Conservation (phyloP, 768 basidiomycete genomes). For the Rhodotorula babjevae region DNA sequence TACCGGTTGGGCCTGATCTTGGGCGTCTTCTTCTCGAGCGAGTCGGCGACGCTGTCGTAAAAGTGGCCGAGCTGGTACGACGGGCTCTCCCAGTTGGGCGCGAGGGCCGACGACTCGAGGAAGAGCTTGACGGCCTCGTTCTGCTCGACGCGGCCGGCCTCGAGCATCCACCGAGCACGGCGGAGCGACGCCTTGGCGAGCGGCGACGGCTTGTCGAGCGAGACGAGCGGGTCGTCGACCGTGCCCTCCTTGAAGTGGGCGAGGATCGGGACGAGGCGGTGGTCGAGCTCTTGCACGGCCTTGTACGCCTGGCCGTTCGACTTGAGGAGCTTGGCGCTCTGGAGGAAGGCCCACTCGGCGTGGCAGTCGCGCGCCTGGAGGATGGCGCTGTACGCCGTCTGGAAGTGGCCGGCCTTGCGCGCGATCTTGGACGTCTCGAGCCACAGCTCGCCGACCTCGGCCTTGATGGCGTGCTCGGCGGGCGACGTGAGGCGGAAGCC, state of each 20-base stretch:
- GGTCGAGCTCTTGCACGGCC: slow-evolving; percentile 79
- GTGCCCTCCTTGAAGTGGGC: not conserved
- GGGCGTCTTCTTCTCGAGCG: slow-evolving; percentile 6
- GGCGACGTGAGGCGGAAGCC: slow-evolving; percentile 58
- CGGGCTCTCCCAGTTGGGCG: slow-evolving; percentile 71
- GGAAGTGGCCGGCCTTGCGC: slow-evolving; percentile 87
- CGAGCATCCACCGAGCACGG: slow-evolving; percentile 86
- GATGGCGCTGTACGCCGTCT: slow-evolving; percentile 93
- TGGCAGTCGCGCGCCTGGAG: slow-evolving; percentile 73
- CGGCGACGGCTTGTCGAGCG: slow-evolving; percentile 42
- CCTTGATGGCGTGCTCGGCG: slow-evolving; percentile 5
- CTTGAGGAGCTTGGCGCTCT: slow-evolving; percentile 80
- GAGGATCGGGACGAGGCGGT: slow-evolving; percentile 51
- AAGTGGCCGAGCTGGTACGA: slow-evolving; percentile 82
- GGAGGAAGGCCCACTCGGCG: slow-evolving; percentile 73
- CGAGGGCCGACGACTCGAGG: slow-evolving; percentile 46
- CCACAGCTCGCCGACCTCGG: slow-evolving; percentile 72
- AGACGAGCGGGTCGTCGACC: slow-evolving; percentile 7
- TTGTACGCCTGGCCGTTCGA: slow-evolving; percentile 72
- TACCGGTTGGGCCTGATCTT: not conserved
- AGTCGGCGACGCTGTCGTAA: slow-evolving; percentile 56
- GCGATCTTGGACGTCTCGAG: slow-evolving; percentile 91
- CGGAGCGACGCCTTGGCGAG: slow-evolving; percentile 66
- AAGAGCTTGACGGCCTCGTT: slow-evolving; percentile 59
- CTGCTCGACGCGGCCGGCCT: slow-evolving; percentile 73